Evolutionary conservation across 2,329 filamentous ascomycete species (phyloP), one percentile per base, ranked within the genome.

Genomic region (Aureobasidium sp.): DNA sequence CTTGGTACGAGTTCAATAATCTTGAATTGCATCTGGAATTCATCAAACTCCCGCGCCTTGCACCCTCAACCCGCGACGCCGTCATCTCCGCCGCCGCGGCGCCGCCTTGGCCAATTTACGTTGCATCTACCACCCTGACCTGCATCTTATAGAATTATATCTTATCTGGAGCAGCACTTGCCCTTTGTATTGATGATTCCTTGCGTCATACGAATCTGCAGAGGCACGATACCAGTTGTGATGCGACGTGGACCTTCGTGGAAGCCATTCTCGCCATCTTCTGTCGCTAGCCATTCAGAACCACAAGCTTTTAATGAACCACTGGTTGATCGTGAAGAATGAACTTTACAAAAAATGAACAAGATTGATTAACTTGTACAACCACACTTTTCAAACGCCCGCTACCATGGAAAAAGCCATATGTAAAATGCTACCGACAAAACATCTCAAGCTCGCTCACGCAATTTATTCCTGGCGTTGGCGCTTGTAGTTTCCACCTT

Each of bases 401-500:
- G 57, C 57, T 61, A 52, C 57, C 57, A 52, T 50, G 32, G 34
- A 56, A 48, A 43, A 44, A 51, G 9, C 34, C 47, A 3, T n/a
- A 29, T 44, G 10, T 44, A 34, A 61, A 52, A 55, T 55, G 51
- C 51, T 56, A 41, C 52, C 37, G 24, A 15, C 17, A 29, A 34
- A 34, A 32, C 0, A 34, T 47, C 41, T 26, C n/a, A 41, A 36
- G 24, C 39, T 34, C 27, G 24, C 39, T 34, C 37, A 57, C 39
- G 15, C 32, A 6, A 34, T 59, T 17, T 53, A 63, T 15, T 59
- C 48, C 24, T 63, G 51, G 15, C 53, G 46, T 39, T 56, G 59
- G 34, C 60, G 51, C 61, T 66, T 64, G 62, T 60, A 63, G 47
- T 59, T 52, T 57, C 63, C 63, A 43, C 60, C 69, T 75, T 90